Evolutionary conservation across 2,329 filamentous ascomycete species (phyloP), one percentile per base, ranked within the genome.

Genomic region (Tolypocladium tundrense): DNA sequence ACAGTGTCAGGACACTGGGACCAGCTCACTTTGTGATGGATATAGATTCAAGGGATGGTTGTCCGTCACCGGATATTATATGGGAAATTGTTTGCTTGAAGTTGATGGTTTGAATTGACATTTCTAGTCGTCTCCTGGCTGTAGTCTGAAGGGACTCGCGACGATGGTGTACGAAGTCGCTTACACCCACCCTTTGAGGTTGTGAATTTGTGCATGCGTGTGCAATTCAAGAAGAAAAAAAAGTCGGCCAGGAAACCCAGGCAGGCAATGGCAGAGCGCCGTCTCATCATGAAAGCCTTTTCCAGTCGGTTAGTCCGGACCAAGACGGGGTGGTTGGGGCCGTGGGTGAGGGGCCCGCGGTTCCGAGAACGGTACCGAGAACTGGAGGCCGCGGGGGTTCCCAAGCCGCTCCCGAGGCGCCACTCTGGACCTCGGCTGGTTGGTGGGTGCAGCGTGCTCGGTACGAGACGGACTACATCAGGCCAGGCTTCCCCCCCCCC

Each of bases 41-140:
- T 68, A 72, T 74, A 77, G 73, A 77, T 64, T 67, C 61, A 69
- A 66, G 63, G 56, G 63, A 68, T 67, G 67, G 69, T 70, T 69
- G 68, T 74, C 72, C 68, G 72, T 70, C 72, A 67, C 74, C 71
- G 73, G 74, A 75, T 74, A 64, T 67, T 54, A 54, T 43, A 39
- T 52, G 40, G 51, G 58, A 53, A 52, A 52, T 52, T 40, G 55
- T 53, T 50, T 60, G 53, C 48, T 56, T 57, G 51, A 56, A 54
- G 45, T 56, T 54, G 52, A 56, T 53, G 52, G 40, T 52, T 51
- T 35, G 48, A 35, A 31, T 56, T 57, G 55, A 45, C 24, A 50
- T 33, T 45, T 40, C n/a, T 53, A 21, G 21, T 50, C 37, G 27
- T 50, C 13, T 19, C 24, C 6, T 19, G 14, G 13, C 24, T 24